Evolutionary conservation across 2,329 filamentous ascomycete species (phyloP).

Genomic region (Colletotrichum sp.): DNA sequence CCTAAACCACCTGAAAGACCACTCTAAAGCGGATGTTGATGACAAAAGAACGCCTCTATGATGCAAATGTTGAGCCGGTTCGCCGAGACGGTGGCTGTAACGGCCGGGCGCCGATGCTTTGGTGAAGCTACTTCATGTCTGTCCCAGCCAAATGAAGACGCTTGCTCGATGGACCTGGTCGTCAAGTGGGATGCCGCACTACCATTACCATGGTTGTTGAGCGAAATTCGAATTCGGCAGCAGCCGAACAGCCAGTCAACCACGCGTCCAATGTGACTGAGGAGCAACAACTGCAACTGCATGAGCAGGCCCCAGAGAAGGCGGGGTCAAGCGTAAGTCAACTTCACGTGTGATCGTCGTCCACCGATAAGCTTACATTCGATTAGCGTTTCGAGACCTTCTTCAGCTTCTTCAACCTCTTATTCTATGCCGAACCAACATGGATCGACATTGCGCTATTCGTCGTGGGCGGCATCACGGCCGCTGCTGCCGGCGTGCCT

Average conservation of each 20-base stretch:
- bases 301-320: neutral
- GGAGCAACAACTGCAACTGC: neutral
- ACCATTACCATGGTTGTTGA: neutral
- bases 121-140: neutral
- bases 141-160: neutral
- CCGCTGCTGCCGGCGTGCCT: constrained; percentile 57
- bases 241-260: neutral
- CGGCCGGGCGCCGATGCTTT: neutral
- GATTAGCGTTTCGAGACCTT: neutral
- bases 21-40: neutral
- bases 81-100: neutral
- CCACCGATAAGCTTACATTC: neutral
- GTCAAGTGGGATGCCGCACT: neutral
- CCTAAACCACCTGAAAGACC: neutral
- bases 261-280: neutral
- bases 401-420: constrained; percentile 2
- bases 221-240: neutral
- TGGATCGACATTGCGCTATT: constrained; percentile 21
- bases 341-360: neutral
- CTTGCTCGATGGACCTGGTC: neutral
- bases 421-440: constrained; percentile 20
- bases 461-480: constrained; percentile 28
- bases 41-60: neutral
- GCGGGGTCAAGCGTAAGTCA: neutral
- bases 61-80: neutral